A percentile compares a stretch with the other conserved stretches of the same genome.
Evolutionary conservation across 139 green algal genomes (phyloP).

Genomic region (Astrephomene gubernaculifera): DNA sequence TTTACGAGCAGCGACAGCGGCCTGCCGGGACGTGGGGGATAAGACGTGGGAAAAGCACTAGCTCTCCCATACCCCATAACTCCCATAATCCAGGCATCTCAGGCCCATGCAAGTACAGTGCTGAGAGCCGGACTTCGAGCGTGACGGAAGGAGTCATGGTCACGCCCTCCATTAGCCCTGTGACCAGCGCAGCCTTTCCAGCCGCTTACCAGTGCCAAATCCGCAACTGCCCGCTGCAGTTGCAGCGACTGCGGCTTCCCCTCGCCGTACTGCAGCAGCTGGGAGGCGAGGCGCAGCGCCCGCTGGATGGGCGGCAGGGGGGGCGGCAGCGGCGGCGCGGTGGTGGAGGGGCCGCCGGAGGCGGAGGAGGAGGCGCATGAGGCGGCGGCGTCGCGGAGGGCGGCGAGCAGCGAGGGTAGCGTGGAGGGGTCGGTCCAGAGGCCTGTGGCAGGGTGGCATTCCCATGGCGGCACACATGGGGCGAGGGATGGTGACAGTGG

Average conservation of each 20-base stretch:
- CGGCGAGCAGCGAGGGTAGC: constrained; percentile 43
- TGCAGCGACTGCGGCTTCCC: constrained; percentile 22
- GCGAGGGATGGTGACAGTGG: too few species aligned
- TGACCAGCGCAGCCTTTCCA: background rate
- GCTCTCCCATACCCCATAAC: too few species aligned
- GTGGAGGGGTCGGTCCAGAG: constrained; percentile 46
- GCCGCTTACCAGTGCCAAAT: constrained; percentile 21
- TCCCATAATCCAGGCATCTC: too few species aligned
- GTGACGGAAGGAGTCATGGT: background rate
- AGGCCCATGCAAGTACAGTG: too few species aligned
- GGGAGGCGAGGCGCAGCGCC: constrained; percentile 33
- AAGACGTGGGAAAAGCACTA: too few species aligned
- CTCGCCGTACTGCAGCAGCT: constrained; percentile 56
- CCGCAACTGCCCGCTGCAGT: constrained; percentile 34
- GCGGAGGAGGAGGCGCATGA: background rate
- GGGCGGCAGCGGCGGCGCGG: background rate
- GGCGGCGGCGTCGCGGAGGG: constrained; percentile 41
- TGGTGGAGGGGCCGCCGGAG: too few species aligned
- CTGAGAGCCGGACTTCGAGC: too few species aligned
- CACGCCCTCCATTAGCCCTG: background rate
- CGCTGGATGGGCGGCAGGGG: constrained; percentile 23
- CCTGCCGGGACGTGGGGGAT: too few species aligned
- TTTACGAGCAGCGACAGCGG: too few species aligned
- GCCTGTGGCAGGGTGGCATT: too few species aligned
- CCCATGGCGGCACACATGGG: too few species aligned